Base-by-base conservation (phyloP, 108 stramenopile species). In the Skeletonema menzelii region DNA sequence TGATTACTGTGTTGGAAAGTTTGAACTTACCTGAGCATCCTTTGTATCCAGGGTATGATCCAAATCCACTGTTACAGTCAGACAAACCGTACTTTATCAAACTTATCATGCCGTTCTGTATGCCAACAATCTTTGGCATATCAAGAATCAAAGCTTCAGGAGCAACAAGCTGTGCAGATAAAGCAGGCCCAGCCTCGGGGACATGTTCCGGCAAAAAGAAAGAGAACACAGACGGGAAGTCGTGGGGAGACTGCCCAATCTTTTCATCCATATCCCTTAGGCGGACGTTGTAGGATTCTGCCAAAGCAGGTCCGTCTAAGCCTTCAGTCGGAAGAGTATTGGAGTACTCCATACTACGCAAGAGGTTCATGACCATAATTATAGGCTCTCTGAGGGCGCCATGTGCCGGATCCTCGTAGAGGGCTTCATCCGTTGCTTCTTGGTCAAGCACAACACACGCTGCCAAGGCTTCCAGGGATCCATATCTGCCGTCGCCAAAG, bases 341-440 rank as follows among this genome's bases (percentile, higher is more conserved):
- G 27, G 63, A 55, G 42, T 82, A 88, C n/a, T 88, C 83, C 65
- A 92, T 63, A 32, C 84, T 69, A 26, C 88, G 59, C 77, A 90
- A 65, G 7, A 89, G 46, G 59, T 81, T 62, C 44, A 85, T 38
- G 32, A 89, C 57, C 74, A 82, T 84, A 15, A 89, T 27, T 17
- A 88, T 72, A 0, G 92, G 88, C 74, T 93, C 89, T 35, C 79
- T 67, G 3, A 91, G 38, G n/a, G 75, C 63, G 11, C 91, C 91
- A 75, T 71, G 63, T 40, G 75, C 72, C 10, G 89, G 87, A 47
- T 92, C 91, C n/a, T 40, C 63, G 40, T 85, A 80, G 30, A 90
- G 40, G 10, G 82, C 56, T 26, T 40, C 17, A 22, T 72, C 64
- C 11, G 65, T 76, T 44, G 86, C 79, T 62, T 92, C 91, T 3